A percentile compares a stretch with the other conserved stretches of the same genome.
Evolutionary conservation across 768 basidiomycete genomes (phyloP).

Genomic region (Mycena epipterygia): DNA sequence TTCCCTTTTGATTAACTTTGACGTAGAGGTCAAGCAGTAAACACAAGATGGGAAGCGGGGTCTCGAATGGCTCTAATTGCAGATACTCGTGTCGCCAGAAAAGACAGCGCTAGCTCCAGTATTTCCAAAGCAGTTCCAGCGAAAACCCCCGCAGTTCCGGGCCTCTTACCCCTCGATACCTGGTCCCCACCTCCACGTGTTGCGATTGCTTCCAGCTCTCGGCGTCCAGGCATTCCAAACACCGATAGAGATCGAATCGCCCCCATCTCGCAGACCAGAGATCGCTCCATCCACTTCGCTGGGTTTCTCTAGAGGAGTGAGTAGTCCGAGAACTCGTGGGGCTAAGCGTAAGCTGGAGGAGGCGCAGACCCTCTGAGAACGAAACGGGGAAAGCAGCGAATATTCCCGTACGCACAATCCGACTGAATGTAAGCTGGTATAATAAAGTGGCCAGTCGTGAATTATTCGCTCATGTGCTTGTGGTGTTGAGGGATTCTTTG

Average conservation of each 20-base stretch:
- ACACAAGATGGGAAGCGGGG: not conserved
- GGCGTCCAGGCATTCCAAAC: not conserved
- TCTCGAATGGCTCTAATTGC: not conserved
- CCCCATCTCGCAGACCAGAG: no score
- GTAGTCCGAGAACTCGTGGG: no score
- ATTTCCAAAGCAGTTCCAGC: not conserved
- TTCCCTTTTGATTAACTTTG: not conserved
- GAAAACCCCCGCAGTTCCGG: slow-evolving; percentile 3
- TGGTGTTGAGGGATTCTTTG: no score
- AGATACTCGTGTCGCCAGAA: not conserved
- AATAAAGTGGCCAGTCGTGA: no score
- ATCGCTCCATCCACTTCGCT: no score
- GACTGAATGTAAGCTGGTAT: no score
- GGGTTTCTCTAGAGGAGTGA: no score
- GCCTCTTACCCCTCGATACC: not conserved
- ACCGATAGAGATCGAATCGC: not conserved
- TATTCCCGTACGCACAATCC: no score
- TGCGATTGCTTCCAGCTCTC: not conserved
- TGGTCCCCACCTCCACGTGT: not conserved
- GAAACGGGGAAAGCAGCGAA: no score
- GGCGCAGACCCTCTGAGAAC: no score
- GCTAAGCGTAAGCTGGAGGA: no score
- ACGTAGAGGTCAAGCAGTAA: not conserved
- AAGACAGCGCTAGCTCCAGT: not conserved
- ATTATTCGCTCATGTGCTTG: no score